Evolutionary conservation across 139 green algal genomes (phyloP).

Genomic region (Monoraphidium neglectum): DNA sequence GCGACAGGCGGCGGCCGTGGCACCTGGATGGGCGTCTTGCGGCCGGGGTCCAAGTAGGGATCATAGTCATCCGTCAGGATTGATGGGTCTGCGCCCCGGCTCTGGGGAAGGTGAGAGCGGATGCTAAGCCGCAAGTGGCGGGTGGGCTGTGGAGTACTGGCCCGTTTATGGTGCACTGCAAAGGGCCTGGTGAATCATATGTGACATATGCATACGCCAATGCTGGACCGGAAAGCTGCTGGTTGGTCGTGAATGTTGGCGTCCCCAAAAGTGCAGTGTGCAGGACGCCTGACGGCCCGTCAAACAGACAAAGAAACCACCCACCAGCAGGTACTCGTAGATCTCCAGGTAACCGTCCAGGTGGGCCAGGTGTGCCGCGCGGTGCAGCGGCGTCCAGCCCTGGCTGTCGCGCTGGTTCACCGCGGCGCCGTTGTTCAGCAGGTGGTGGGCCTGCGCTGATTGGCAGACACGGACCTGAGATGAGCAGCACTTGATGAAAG

Average conservation of each 20-base stretch:
- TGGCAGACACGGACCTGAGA: neutral
- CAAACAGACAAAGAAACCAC: constrained; percentile 5
- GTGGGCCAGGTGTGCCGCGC: constrained; percentile 88
- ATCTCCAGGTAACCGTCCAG: constrained; percentile 93
- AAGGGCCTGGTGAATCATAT: no score
- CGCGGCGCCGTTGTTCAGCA: constrained; percentile 85
- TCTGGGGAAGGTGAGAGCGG: constrained; percentile 56
- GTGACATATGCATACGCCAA: no score
- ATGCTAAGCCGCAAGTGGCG: no score
- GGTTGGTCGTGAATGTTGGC: no score
- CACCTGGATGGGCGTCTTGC: constrained; percentile 69
- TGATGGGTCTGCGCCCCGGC: constrained; percentile 83
- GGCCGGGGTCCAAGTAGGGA: constrained; percentile 86
- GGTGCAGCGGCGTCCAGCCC: constrained; percentile 90
- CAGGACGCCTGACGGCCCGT: no score
- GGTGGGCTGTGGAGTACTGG: no score
- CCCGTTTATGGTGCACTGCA: no score
- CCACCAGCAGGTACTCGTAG: constrained; percentile 94
- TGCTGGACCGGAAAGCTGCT: no score
- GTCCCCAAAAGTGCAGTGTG: no score
- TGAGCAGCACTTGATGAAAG: neutral
- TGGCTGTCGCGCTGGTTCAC: constrained; percentile 80
- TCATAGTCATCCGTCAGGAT: constrained; percentile 82
- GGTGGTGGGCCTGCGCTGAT: constrained; percentile 78
- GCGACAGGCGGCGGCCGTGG: constrained; percentile 9